phyloP scores from a whole-genome alignment of 2,329 filamentous ascomycete genomes.

The Aspergillus aculeatus region DNA sequence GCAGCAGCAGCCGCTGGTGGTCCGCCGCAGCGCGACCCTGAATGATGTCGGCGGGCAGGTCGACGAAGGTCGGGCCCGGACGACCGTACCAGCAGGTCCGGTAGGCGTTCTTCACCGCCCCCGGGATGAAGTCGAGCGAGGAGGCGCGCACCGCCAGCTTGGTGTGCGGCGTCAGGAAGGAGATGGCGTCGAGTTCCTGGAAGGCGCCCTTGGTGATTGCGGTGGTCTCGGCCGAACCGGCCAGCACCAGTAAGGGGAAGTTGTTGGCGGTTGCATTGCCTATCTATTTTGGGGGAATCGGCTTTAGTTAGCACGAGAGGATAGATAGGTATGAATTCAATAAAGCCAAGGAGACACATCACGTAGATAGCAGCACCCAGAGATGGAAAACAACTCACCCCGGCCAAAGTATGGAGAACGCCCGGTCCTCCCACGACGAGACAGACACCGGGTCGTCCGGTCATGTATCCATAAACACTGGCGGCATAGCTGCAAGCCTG shows the following conservation, averaged over 20 bases:
- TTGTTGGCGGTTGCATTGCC: slow-evolving; percentile 55
- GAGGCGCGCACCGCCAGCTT: slow-evolving; percentile 52
- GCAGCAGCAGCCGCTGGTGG: slow-evolving; percentile 9
- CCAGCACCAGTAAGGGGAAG: slow-evolving; percentile 56
- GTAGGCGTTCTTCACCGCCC: slow-evolving; percentile 53
- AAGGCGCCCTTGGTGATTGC: slow-evolving; percentile 55
- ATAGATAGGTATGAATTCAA: too few relatives aligned
- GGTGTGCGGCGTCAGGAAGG: slow-evolving; percentile 53
- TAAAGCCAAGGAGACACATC: too few relatives aligned
- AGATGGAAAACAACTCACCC: slow-evolving; percentile 38
- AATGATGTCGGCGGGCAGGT: slow-evolving; percentile 57
- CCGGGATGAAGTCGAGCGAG: slow-evolving; percentile 47
- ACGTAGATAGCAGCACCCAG: too few relatives aligned
- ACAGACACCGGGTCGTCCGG: slow-evolving; percentile 56
- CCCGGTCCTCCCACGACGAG: slow-evolving; percentile 60
- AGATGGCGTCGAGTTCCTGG: slow-evolving; percentile 57
- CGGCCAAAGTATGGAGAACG: slow-evolving; percentile 58
- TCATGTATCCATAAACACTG: slow-evolving; percentile 59
- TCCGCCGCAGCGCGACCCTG: slow-evolving; percentile 37
- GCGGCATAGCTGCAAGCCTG: slow-evolving; percentile 60
- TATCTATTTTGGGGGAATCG: slow-evolving; percentile 30
- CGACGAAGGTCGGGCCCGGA: slow-evolving; percentile 54
- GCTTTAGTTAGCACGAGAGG: neutral
- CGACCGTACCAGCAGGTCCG: slow-evolving; percentile 55
- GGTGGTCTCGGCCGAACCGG: slow-evolving; percentile 54